Evolutionary conservation across 306 rosid species (phyloP).

Genomic region (Adenanthera pavonina): DNA sequence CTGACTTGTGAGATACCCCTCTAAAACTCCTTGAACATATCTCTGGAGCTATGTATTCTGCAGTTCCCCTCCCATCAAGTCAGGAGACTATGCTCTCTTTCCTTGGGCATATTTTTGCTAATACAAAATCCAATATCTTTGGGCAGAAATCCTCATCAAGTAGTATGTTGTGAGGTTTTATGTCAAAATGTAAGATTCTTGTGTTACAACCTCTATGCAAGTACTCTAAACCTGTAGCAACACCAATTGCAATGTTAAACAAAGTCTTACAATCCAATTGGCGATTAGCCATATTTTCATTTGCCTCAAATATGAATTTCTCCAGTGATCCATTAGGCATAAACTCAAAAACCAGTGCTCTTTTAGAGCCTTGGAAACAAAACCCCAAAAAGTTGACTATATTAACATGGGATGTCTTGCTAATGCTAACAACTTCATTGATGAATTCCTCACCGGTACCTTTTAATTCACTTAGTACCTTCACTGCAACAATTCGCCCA

Average conservation of each 20-base stretch:
- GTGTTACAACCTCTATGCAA: neutral
- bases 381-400: constrained; percentile 22
- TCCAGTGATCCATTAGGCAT: constrained; percentile 46
- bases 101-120: constrained; percentile 29
- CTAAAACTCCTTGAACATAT: constrained; percentile 44
- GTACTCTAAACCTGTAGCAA: constrained; percentile 37
- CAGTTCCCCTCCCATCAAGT: constrained; percentile 27
- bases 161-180: constrained; percentile 43
- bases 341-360: constrained; percentile 36
- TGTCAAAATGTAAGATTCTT: neutral
- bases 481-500: constrained; percentile 22
- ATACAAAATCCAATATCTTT: constrained; percentile 43
- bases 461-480: constrained; percentile 22
- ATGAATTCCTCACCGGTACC: constrained; percentile 48
- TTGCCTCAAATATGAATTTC: constrained; percentile 30
- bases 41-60: constrained; percentile 50
- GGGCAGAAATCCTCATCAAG: constrained; percentile 20
- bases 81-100: constrained; percentile 30
- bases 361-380: constrained; percentile 22
- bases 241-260: constrained; percentile 23
- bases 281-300: neutral
- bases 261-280: constrained; percentile 30
- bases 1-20: constrained; percentile 47
- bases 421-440: constrained; percentile 37
- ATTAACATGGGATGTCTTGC: constrained; percentile 40